These are phyloP conservation scores for Castanospermum australe DNA, from an alignment of 306 rosid genomes.

Conservation along the genomic window DNA sequence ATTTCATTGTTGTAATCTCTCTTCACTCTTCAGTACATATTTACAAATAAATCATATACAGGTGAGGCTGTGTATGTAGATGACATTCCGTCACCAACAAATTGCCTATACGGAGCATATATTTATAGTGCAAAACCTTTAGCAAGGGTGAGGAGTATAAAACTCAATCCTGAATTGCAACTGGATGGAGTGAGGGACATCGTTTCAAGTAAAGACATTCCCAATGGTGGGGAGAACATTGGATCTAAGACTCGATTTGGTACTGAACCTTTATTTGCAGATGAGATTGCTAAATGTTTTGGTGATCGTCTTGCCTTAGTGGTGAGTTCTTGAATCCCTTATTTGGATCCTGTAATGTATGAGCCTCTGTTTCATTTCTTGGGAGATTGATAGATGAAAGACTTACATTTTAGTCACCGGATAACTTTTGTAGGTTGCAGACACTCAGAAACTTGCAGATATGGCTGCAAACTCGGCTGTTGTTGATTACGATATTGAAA, in stretches of 20 bases:
- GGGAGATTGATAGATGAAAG: background rate
- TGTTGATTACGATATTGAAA: slow-evolving; percentile 64
- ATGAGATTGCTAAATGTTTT: slow-evolving; percentile 59
- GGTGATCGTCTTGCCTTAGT: slow-evolving; percentile 84
- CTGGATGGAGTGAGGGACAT: slow-evolving; percentile 54
- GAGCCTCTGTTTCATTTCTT: slow-evolving; percentile 4
- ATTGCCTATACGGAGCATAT: slow-evolving; percentile 80
- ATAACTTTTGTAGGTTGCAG: slow-evolving; percentile 73
- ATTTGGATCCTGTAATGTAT: slow-evolving; percentile 14
- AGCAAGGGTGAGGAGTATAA: slow-evolving; percentile 66
- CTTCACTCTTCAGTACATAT: slow-evolving; percentile 4
- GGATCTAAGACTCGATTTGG: slow-evolving; percentile 68
- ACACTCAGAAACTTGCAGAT: slow-evolving; percentile 88
- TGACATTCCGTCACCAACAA: slow-evolving; percentile 84
- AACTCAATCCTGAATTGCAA: slow-evolving; percentile 40
- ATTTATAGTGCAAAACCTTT: slow-evolving; percentile 74
- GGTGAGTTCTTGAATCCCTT: slow-evolving; percentile 48
- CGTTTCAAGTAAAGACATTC: slow-evolving; percentile 76
- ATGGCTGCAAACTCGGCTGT: slow-evolving; percentile 61
- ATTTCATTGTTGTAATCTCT: background rate
- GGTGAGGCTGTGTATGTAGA: slow-evolving; percentile 95
- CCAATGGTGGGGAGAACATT: slow-evolving; percentile 64
- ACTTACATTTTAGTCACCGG: slow-evolving; percentile 25
- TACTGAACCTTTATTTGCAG: slow-evolving; percentile 72
- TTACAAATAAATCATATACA: slow-evolving; percentile 38